Percentiles rank a stretch among this genome's conserved stretches.
Evolutionary conservation across 2,329 filamentous ascomycete genomes (phyloP).

Genomic region (Xylaria sp.): DNA sequence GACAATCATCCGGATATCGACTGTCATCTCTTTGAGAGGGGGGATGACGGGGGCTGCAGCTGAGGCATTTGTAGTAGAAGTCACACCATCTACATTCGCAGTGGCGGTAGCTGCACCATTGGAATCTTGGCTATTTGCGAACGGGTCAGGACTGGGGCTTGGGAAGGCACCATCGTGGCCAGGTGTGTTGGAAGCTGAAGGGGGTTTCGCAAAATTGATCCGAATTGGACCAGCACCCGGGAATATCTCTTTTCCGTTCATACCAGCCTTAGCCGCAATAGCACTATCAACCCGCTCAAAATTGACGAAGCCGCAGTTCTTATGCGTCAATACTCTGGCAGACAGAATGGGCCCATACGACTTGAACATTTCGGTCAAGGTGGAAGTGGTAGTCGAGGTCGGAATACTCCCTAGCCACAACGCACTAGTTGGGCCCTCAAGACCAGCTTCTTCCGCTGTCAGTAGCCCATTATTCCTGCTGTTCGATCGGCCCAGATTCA

Average conservation of each 20-base stretch:
- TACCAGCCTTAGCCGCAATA: constrained; percentile 83
- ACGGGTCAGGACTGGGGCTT: constrained; percentile 91
- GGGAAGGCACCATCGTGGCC: constrained; percentile 88
- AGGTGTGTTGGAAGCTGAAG: constrained; percentile 88
- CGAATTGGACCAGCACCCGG: constrained; percentile 93
- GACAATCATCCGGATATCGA: constrained; percentile 87
- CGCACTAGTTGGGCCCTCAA: constrained; percentile 91
- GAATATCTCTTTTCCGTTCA: constrained; percentile 99
- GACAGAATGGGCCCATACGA: constrained; percentile 92
- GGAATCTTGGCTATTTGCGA: constrained; percentile 68
- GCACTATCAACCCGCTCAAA: constrained; percentile 93
- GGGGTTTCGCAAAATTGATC: constrained; percentile 97
- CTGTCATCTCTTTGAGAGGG: constrained; percentile 79
- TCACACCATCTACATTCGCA: constrained; percentile 43
- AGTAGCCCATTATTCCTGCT: constrained; percentile 75
- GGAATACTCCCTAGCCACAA: constrained; percentile 98
- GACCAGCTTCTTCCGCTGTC: constrained; percentile 77
- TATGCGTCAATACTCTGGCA: constrained; percentile 93
- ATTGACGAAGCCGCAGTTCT: constrained; percentile 99
- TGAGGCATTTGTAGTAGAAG: constrained; percentile 50
- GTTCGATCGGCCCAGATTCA: constrained; percentile 76
- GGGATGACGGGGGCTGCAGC: constrained; percentile 72
- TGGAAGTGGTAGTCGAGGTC: constrained; percentile 95
- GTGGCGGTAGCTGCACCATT: constrained; percentile 54
- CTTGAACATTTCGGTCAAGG: constrained; percentile 93